Evolutionary conservation across 129 eudicot genomes (phyloP), one percentile per base, ranked within the genome.

Genomic region (Apium graveolens): DNA sequence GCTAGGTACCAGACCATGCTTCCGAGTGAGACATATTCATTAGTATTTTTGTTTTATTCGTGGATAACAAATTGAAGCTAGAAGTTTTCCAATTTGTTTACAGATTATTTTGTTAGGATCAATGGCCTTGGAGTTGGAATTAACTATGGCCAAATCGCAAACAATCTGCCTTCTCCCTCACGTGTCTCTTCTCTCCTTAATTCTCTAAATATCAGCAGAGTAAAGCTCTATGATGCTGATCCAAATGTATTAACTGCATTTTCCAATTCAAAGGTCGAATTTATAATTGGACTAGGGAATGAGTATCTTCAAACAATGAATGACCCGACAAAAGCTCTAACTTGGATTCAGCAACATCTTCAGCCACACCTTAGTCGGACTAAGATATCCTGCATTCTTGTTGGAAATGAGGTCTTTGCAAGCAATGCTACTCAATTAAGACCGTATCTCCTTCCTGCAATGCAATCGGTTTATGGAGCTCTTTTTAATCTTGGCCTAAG

Each of bases 121-220:
- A 78, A 70, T 26, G 49, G 92, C 90, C 73, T 87, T 71, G 96
- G 95, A 82, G 87, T 92, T 44, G 98, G 98, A 63, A 90, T 93
- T 21, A 93, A 93, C 87, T 93, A 93, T 70, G 98, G 98, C 63
- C 85, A 90, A 45, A 87, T 93, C 1, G 97, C 98, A 13, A 87
- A 90, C 86, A 91, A 93, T 84, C 92, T 93, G 24, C 92, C 93
- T 66, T 27, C 98, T 42, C 97, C 93, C 9, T 71, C 92, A 27
- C 88, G 91, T 9, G 98, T 90, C 49, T 77, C 90, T 18, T 38
- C 21, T 32, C 89, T 93, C 63, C 92, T 93, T 49, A 69, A 57
- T 76, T 89, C 77, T 74, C 39, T 74, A 34, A 74, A 74, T 11
- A 74, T 74, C 77, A 74, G 69, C 53, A 74, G 87, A 42, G 87